Percentiles rank a stretch among this genome's conserved stretches.
phyloP scores from a whole-genome alignment of 495 filamentous ascomycete species.

The Immersiella caudata region DNA sequence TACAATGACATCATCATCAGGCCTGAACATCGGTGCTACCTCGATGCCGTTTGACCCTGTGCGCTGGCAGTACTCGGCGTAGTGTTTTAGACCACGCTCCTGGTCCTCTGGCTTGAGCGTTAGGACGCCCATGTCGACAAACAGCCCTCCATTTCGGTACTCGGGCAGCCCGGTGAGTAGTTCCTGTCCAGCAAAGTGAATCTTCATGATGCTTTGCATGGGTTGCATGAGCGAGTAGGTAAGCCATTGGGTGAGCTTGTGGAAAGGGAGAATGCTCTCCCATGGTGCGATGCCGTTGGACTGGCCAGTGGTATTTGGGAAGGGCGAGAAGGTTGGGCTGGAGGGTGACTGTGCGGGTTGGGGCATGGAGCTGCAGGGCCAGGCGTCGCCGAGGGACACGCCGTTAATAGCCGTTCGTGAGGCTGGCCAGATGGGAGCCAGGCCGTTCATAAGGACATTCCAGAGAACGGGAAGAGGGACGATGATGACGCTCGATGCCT shows the following conservation, averaged over 20 bases:
- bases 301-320: slow-evolving; percentile 44
- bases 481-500: slow-evolving; percentile 83
- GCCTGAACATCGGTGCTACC: slow-evolving; percentile 75
- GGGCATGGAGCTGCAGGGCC: slow-evolving; percentile 85
- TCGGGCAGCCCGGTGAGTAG: slow-evolving; percentile 84
- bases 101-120: slow-evolving; percentile 68
- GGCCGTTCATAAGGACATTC: slow-evolving; percentile 84
- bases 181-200: slow-evolving; percentile 76
- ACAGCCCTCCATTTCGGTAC: slow-evolving; percentile 83
- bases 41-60: slow-evolving; percentile 72
- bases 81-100: slow-evolving; percentile 69
- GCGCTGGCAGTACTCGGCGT: slow-evolving; percentile 69
- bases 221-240: slow-evolving; percentile 88
- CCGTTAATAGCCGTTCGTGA: slow-evolving; percentile 89
- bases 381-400: slow-evolving; percentile 88
- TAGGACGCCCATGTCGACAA: slow-evolving; percentile 81
- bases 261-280: slow-evolving; percentile 95
- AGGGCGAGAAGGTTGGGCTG: slow-evolving; percentile 49
- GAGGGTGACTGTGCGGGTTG: slow-evolving; percentile 58
- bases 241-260: slow-evolving; percentile 90
- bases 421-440: slow-evolving; percentile 85
- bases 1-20: slow-evolving; percentile 81
- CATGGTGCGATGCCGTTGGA: slow-evolving; percentile 63
- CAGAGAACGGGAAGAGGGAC: slow-evolving; percentile 90
- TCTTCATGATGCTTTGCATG: slow-evolving; percentile 74